These are phyloP conservation scores for Aspergillus fischeri DNA, from an alignment of 2,329 filamentous ascomycete genomes.

Conservation along the genomic window DNA sequence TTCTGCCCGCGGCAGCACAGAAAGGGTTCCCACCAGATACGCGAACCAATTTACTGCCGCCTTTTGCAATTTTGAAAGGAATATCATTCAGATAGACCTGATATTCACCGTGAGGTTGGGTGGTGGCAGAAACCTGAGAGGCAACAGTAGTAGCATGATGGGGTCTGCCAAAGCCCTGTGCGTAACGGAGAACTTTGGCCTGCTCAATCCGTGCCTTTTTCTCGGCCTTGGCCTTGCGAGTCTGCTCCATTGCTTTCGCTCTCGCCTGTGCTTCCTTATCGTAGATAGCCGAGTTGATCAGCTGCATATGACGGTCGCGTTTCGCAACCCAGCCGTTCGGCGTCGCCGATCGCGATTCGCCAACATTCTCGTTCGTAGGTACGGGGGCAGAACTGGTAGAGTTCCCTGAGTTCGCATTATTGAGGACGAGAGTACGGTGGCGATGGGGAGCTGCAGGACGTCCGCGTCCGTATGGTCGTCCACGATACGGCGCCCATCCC, in stretches of 20 bases:
- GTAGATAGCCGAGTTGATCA: constrained; percentile 77
- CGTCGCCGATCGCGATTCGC: constrained; percentile 24
- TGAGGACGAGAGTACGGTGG: constrained; percentile 63
- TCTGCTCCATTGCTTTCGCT: constrained; percentile 68
- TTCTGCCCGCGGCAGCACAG: constrained; percentile 7
- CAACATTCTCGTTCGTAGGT: constrained; percentile 24
- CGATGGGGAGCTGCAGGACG: constrained; percentile 42
- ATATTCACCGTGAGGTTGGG: constrained; percentile 44
- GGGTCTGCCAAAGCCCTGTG: constrained; percentile 27
- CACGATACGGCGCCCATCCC: constrained; percentile 43
- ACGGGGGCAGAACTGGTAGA: constrained; percentile 18
- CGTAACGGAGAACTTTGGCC: constrained; percentile 38
- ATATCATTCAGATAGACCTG: constrained; percentile 69
- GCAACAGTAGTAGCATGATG: constrained; percentile 14
- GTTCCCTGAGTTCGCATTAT: constrained; percentile 36
- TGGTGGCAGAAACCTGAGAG: constrained; percentile 21
- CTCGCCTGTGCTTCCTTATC: constrained; percentile 68
- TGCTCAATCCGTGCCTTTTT: constrained; percentile 58
- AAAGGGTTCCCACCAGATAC: constrained; percentile 57
- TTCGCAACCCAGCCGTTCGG: constrained; percentile 63
- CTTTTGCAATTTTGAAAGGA: constrained; percentile 67
- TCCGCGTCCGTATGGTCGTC: constrained; percentile 37
- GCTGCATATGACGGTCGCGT: constrained; percentile 71
- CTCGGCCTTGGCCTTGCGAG: constrained; percentile 42
- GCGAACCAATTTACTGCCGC: constrained; percentile 78